These are phyloP conservation scores for Maudiozyma bulderi DNA, from an alignment of 805 yeast species.

Conservation along the genomic window DNA sequence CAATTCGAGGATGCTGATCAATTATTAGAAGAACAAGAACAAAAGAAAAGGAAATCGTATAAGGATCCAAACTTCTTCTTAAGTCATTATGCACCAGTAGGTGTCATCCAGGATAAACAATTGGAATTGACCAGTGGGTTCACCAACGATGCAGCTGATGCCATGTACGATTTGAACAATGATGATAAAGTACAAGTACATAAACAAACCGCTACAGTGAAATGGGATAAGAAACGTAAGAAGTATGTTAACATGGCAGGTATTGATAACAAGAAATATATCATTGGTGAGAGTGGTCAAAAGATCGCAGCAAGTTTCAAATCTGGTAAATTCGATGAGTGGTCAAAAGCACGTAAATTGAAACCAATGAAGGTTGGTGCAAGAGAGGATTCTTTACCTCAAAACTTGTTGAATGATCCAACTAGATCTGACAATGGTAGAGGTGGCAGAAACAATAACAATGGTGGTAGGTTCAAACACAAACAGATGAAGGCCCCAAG, in stretches of 20 bases:
- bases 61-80: constrained; percentile 74
- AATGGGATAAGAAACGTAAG: constrained; percentile 91
- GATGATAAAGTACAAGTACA: constrained; percentile 62
- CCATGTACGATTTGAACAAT: constrained; percentile 77
- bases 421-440: constrained; percentile 9
- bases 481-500: constrained; percentile 71
- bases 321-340: constrained; percentile 84
- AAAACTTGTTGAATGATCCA: constrained; percentile 28
- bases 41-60: constrained; percentile 40
- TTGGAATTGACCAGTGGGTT: constrained; percentile 50
- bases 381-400: constrained; percentile 33
- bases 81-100: constrained; percentile 81
- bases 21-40: constrained; percentile 23
- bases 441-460: constrained; percentile 9
- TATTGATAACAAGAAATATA: constrained; percentile 66
- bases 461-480: constrained; percentile 56
- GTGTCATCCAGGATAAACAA: constrained; percentile 75
- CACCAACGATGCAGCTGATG: constrained; percentile 73
- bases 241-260: constrained; percentile 77
- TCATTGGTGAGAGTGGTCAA: constrained; percentile 91
- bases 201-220: constrained; percentile 56
- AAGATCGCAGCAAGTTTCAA: constrained; percentile 83
- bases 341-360: constrained; percentile 68
- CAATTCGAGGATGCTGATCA: constrained; percentile 36
- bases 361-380: constrained; percentile 48